A percentile compares a stretch with the other conserved stretches of the same genome.
phyloP scores from a whole-genome alignment of 2,329 filamentous ascomycete genomes.

The Metarhizium sp. region DNA sequence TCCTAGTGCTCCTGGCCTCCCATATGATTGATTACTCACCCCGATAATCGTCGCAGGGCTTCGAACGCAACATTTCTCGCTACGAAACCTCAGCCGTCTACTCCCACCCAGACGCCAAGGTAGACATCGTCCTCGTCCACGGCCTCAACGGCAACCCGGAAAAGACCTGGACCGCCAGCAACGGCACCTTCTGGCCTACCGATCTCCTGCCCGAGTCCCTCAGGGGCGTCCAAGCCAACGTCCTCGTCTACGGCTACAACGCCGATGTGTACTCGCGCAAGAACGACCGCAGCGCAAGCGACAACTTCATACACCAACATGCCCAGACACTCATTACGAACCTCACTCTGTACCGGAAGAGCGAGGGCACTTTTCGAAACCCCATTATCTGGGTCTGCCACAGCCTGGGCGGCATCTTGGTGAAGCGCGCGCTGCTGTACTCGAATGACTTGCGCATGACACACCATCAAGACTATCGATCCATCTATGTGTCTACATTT shows the following conservation, averaged over 20 bases:
- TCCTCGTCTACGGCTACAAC: conserved; percentile 68
- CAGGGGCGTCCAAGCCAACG: conserved; percentile 46
- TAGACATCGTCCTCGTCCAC: conserved; percentile 62
- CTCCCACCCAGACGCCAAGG: conserved; percentile 47
- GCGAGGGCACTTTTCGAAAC: conserved; percentile 44
- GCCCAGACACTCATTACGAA: conserved; percentile 58
- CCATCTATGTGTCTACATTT: conserved; percentile 66
- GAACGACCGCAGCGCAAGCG: conserved; percentile 45
- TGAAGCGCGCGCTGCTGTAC: conserved; percentile 61
- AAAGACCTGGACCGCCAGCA: conserved; percentile 50
- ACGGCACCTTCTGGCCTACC: conserved; percentile 58
- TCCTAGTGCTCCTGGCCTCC: neutral
- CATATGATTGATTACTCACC: neutral
- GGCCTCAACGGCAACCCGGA: conserved; percentile 59
- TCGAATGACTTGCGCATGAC: conserved; percentile 51
- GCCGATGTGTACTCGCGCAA: conserved; percentile 48
- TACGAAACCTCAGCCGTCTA: conserved; percentile 52
- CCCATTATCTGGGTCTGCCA: conserved; percentile 72
- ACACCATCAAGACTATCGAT: conserved; percentile 54
- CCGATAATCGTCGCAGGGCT: conserved; percentile 25
- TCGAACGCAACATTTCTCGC: conserved; percentile 25
- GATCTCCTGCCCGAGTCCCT: conserved; percentile 57
- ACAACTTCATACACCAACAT: conserved; percentile 61
- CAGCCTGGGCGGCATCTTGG: conserved; percentile 62
- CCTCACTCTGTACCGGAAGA: conserved; percentile 53